Conservation (phyloP, 179 eudicot genomes). For the Spinacia oleracea region DNA sequence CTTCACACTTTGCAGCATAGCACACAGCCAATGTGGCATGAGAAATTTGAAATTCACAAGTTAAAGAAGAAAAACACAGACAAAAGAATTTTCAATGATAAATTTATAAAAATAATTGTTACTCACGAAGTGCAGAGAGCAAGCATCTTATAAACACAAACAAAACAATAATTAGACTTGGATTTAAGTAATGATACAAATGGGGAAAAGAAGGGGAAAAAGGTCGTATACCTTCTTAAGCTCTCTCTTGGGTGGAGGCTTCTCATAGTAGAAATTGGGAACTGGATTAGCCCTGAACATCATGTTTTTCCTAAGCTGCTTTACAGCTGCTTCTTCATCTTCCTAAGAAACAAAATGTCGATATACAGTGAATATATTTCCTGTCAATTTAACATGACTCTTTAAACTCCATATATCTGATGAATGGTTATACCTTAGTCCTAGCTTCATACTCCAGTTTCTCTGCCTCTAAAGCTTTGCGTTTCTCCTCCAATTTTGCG, state of each 20-base stretch:
- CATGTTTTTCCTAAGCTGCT: slow-evolving; percentile 76
- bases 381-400: neutral
- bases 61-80: neutral
- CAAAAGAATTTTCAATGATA: neutral
- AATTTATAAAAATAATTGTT: neutral
- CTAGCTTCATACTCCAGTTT: slow-evolving; percentile 74
- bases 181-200: neutral
- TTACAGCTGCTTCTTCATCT: slow-evolving; percentile 75
- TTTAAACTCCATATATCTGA: neutral
- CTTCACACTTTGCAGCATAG: neutral
- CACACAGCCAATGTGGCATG: neutral
- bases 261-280: slow-evolving; percentile 70
- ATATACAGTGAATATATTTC: neutral
- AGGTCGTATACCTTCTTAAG: slow-evolving; percentile 54
- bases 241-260: slow-evolving; percentile 71
- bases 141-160: neutral
- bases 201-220: neutral
- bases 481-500: slow-evolving; percentile 82
- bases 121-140: neutral
- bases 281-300: slow-evolving; percentile 77
- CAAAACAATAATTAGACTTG: neutral
- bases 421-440: slow-evolving; percentile 57
- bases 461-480: slow-evolving; percentile 84
- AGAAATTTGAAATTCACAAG: neutral
- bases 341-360: slow-evolving; percentile 41